Conservation (phyloP, 768 basidiomycete genomes). For the Neoboletus subvelutipes region DNA sequence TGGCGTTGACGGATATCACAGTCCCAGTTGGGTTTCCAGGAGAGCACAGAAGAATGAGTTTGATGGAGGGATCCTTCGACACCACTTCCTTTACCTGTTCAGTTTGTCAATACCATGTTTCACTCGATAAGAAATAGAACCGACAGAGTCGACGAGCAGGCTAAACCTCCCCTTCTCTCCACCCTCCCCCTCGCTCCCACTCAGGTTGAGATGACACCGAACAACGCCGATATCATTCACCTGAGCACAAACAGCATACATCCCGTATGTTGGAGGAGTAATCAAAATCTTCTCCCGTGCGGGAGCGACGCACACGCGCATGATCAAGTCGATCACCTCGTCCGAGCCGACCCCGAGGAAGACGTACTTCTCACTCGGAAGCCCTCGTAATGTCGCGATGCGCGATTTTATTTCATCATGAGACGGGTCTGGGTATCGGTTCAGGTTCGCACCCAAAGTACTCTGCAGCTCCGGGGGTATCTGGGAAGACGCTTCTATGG, state of each 20-base stretch:
- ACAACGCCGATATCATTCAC: constrained; percentile 89
- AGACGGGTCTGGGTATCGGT: constrained; percentile 94
- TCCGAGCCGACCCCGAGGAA: constrained; percentile 97
- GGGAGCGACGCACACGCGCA: constrained; percentile 85
- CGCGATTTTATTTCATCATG: constrained; percentile 75
- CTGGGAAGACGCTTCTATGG: constrained; percentile 47
- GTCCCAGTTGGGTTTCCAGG: too few species aligned
- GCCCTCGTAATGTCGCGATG: constrained; percentile 68
- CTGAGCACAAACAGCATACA: constrained; percentile 94
- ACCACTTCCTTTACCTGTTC: too few species aligned
- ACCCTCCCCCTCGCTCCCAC: constrained; percentile 62
- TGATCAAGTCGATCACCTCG: constrained; percentile 93
- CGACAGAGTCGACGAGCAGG: constrained; percentile 69
- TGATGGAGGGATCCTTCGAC: too few species aligned
- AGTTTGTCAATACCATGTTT: not conserved
- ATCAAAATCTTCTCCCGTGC: constrained; percentile 78
- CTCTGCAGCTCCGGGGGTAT: constrained; percentile 37
- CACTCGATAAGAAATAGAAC: constrained; percentile 22
- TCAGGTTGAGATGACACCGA: constrained; percentile 68
- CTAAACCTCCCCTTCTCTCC: constrained; percentile 75
- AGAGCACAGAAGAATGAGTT: too few species aligned
- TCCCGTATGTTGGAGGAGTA: constrained; percentile 96
- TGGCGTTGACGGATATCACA: constrained; percentile 23
- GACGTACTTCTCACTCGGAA: constrained; percentile 65
- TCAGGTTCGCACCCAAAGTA: constrained; percentile 54